Evolutionary conservation across 306 rosid species (phyloP), one percentile per base, ranked within the genome.

Genomic region (Vigna radiata): DNA sequence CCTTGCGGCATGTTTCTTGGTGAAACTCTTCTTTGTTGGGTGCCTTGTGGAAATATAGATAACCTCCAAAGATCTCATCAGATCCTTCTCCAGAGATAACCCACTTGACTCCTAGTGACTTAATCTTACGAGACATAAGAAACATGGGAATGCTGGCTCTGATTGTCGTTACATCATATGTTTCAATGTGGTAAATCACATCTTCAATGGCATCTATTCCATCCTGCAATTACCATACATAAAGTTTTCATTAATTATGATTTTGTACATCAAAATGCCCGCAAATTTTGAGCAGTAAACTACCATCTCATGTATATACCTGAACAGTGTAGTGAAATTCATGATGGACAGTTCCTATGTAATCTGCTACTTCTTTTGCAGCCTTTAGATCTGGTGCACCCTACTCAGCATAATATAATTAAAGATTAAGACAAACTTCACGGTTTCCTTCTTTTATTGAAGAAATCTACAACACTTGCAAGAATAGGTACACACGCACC

Each of bases 131-230:
- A 3, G 98, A 81, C 98, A 93, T 89, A 1, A 93, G 90, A 75
- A 91, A 93, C 98, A 93, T 93, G 19, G 98, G 98, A 7, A 90
- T 93, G 82, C 95, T 89, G 3, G 98, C 93, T 60, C 98, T 85
- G 8, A 93, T 85, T 3, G 98, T 89, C 0, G 98, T 91, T 5
- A 93, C 98, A 78, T 93, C 98, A 54, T 93, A 91, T 12, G 98
- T 89, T 64, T 93, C 96, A 14, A 89, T 25, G 72, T 93, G 96
- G 78, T 89, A 90, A 61, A 93, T 93, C 36, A 93, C 96, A 1
- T 93, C 98, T 69, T 93, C 98, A 59, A 93, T 85, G 4, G 98
- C 95, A 86, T 93, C 98, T 39, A 93, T 87, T 2, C 96, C 96
- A 78, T 93, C 98, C 95, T 90, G 79, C 55, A 77, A 39, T 54